phyloP scores from a whole-genome alignment of 371 early-diverging fungal genomes.

The Mycotypha africana region DNA sequence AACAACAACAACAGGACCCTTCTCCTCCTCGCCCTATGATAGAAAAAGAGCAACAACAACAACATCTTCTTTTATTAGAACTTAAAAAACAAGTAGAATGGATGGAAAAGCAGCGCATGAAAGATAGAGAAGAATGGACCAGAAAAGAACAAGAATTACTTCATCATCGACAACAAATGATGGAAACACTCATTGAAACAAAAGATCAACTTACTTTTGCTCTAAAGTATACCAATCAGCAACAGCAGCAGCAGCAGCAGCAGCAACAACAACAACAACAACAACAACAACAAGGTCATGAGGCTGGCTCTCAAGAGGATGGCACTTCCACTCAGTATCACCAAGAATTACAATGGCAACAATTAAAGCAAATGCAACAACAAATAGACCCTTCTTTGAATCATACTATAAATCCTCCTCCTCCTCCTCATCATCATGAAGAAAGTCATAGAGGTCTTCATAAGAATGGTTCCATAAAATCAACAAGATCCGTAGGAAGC shows the following conservation, averaged over 20 bases:
- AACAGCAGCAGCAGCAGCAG: background rate
- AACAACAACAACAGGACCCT: background rate
- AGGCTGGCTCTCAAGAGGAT: too few relatives aligned
- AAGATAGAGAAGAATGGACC: slow-evolving; percentile 4
- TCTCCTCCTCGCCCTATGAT: too few relatives aligned
- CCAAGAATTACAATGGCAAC: too few relatives aligned
- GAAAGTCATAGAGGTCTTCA: too few relatives aligned
- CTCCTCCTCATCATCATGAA: too few relatives aligned
- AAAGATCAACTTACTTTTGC: background rate
- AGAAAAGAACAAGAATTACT: slow-evolving; percentile 4
- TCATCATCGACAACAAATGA: slow-evolving; percentile 1
- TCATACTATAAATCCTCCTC: too few relatives aligned
- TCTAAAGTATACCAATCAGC: background rate
- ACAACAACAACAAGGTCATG: too few relatives aligned
- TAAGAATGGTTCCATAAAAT: too few relatives aligned
- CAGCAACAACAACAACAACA: background rate
- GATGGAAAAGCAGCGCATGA: slow-evolving; percentile 4
- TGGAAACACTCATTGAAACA: slow-evolving; percentile 3
- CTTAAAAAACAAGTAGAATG: background rate
- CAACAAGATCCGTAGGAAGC: too few relatives aligned
- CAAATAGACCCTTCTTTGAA: too few relatives aligned
- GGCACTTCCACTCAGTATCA: too few relatives aligned
- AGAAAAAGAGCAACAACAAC: background rate
- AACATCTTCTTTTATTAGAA: background rate
- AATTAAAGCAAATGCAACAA: too few relatives aligned